Evolutionary conservation across 306 rosid genomes (phyloP).

Genomic region (Corylus heterophylla): DNA sequence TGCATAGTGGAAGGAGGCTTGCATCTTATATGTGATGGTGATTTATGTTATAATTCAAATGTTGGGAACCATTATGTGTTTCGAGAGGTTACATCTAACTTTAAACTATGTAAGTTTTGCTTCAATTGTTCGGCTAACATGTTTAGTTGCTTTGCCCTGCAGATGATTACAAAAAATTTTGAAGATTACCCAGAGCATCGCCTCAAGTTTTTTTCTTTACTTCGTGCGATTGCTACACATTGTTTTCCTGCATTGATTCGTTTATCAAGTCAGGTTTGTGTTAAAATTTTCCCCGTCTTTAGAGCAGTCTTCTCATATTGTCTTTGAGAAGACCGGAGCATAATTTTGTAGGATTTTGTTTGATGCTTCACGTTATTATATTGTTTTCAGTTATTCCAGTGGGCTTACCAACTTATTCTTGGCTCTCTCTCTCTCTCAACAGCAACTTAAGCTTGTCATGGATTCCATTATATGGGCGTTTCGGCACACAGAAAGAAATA

Average conservation of each 20-base stretch:
- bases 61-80: no score
- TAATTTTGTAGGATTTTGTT: neutral
- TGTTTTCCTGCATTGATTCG: slow-evolving; percentile 92
- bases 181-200: slow-evolving; percentile 99
- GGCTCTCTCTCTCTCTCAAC: neutral
- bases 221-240: slow-evolving; percentile 90
- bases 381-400: neutral
- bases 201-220: slow-evolving; percentile 92
- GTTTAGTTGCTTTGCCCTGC: slow-evolving; percentile 7
- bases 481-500: slow-evolving; percentile 96
- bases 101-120: neutral
- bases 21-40: neutral
- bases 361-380: neutral
- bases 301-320: neutral
- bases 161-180: slow-evolving; percentile 95
- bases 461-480: slow-evolving; percentile 98
- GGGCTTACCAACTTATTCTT: neutral
- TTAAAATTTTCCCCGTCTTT: slow-evolving; percentile 7
- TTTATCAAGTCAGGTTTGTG: slow-evolving; percentile 82
- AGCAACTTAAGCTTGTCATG: slow-evolving; percentile 98
- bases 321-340: neutral
- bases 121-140: slow-evolving; percentile 18
- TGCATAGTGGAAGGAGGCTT: neutral
- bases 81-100: no score
- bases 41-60: no score